Evolutionary conservation across 768 basidiomycete species (phyloP).

Genomic region (Cystobasidium tubakii): DNA sequence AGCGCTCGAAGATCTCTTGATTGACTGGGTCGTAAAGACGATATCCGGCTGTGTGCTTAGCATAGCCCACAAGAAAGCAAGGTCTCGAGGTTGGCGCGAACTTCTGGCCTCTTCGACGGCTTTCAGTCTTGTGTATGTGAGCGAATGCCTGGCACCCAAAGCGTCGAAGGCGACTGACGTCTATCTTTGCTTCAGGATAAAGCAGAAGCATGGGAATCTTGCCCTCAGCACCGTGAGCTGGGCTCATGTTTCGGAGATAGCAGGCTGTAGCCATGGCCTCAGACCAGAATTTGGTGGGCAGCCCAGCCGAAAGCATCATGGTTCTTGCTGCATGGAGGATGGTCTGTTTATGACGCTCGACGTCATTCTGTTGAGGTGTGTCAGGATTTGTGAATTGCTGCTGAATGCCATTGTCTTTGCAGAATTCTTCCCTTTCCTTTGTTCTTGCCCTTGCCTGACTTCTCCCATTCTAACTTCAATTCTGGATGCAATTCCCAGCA

Average conservation of each 20-base stretch:
- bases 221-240: neutral
- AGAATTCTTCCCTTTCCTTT: neutral
- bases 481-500: too few species aligned
- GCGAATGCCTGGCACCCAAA: neutral
- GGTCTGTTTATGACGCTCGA: neutral
- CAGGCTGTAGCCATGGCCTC: neutral
- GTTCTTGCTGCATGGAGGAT: neutral
- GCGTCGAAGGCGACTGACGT: neutral
- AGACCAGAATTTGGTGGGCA: slow-evolving; percentile 18
- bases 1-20: neutral
- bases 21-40: slow-evolving; percentile 15
- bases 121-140: slow-evolving; percentile 3
- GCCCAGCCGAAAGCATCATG: neutral
- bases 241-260: slow-evolving; percentile 4
- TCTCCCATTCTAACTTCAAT: too few species aligned
- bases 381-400: neutral
- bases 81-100: slow-evolving; percentile 4
- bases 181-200: neutral
- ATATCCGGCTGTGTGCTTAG: neutral
- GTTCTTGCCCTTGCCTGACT: too few species aligned
- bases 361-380: neutral
- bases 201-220: neutral
- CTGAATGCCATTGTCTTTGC: neutral
- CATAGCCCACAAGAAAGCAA: slow-evolving; percentile 24
- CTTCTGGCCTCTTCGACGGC: slow-evolving; percentile 10